A percentile compares a stretch with the other conserved stretches of the same genome.
Evolutionary conservation across 306 rosid genomes (phyloP).

Genomic region (Fragaria ananassa): DNA sequence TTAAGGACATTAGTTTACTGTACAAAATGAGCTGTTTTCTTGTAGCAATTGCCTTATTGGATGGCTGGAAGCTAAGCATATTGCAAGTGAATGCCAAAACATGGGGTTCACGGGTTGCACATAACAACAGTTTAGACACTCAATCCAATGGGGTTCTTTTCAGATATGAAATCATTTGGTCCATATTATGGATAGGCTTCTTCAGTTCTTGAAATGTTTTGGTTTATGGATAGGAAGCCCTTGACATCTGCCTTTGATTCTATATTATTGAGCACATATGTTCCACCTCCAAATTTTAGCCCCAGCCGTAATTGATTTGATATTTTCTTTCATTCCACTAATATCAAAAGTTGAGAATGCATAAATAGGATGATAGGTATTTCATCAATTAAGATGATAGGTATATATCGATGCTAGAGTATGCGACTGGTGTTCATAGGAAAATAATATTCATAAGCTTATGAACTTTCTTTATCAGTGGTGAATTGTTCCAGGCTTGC

Average conservation of each 20-base stretch:
- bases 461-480: background rate
- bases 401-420: background rate
- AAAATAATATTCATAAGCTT: background rate
- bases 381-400: background rate
- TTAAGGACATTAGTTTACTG: background rate
- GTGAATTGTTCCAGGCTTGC: background rate
- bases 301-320: too few species aligned
- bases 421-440: background rate
- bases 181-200: background rate
- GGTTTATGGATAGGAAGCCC: too few species aligned
- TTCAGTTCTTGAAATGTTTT: too few species aligned
- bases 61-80: slow-evolving; percentile 24
- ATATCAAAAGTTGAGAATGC: too few species aligned
- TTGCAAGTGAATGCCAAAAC: background rate
- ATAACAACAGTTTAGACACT: slow-evolving; percentile 4
- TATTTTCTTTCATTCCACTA: too few species aligned
- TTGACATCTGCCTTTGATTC: too few species aligned
- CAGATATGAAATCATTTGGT: background rate
- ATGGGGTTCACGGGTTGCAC: slow-evolving; percentile 4
- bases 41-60: slow-evolving; percentile 22
- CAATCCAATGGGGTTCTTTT: background rate
- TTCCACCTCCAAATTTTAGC: too few species aligned
- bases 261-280: too few species aligned
- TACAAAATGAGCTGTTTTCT: slow-evolving; percentile 27
- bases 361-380: background rate